Base-by-base conservation (phyloP, 2,329 filamentous ascomycete genomes). In the Ophiostoma montium region DNA sequence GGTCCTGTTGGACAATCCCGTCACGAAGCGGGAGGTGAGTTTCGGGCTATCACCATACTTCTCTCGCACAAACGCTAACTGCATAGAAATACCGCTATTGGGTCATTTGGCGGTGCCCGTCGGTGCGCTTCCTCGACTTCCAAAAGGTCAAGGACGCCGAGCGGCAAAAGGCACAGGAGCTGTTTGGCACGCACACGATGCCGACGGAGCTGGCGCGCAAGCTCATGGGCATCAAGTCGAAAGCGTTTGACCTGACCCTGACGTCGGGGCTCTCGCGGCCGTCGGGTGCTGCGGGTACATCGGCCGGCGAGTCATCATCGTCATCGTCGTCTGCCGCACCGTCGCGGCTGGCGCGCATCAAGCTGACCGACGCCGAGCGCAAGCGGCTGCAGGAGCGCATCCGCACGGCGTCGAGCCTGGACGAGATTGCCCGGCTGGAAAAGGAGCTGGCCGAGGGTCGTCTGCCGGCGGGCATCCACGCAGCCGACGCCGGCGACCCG, bases 381-480 rank as follows among this genome's bases (percentile, higher is more conserved):
- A 84, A 83, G 71, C 77, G 79, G 55, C 77, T 96, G 53, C 82
- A 94, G 67, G 82, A 87, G 60, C 74, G 90, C 68, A 94, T 98
- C 64, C 80, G 80, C 65, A 86, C 86, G 60, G 90, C 92, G 6
- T 88, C 83, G 63, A 94, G 84, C 60, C 64, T 98, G 60, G 83
- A 88, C 57, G 92, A 96, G 68, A 94, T 98, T 62, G 82, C 86
- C 50, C 75, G 79, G 57, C 65, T 98, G 61, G 92, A 98, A 70
- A 94, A 90, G 70, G 86, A 92, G 65, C 68, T 96, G 56, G 85
- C 86, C 54, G 90, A 96, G 64, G 92, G 92, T 2, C 74, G 85
- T 60, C 74, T 96, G 64, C 90, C 90, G 2, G 72, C 75, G 32
- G 84, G 80, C 27, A 75, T 80, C 31, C 70, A 76, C 33, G 70